Conservation (phyloP, 768 basidiomycete species). For the Tricholoma matsutake region DNA sequence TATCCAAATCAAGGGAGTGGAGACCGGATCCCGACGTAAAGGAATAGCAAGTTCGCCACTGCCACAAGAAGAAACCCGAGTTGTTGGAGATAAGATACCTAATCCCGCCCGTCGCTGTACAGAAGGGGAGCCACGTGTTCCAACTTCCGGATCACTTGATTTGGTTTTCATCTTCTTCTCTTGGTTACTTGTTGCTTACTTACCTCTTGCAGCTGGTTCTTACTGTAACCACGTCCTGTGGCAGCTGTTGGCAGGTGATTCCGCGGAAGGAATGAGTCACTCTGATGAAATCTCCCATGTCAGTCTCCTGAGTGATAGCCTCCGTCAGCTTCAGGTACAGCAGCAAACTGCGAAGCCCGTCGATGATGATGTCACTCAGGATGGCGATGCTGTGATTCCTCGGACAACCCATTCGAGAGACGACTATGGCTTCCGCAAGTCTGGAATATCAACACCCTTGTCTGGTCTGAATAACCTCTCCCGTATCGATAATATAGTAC, state of each 20-base stretch:
- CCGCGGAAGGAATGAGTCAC: conserved; percentile 6
- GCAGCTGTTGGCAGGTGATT: background rate
- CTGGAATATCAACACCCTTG: conserved; percentile 64
- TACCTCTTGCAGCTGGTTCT: background rate
- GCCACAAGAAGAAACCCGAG: background rate
- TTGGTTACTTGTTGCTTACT: background rate
- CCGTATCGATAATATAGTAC: conserved; percentile 38
- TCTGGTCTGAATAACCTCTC: conserved; percentile 26
- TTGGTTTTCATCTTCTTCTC: background rate
- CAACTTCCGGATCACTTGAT: conserved; percentile 8
- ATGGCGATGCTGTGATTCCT: conserved; percentile 12
- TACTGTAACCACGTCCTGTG: background rate
- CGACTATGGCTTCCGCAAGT: conserved; percentile 81
- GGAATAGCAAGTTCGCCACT: conserved; percentile 12
- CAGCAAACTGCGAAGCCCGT: conserved; percentile 11
- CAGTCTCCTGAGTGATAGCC: conserved; percentile 41
- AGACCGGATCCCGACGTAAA: conserved; percentile 9
- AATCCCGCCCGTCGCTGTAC: background rate
- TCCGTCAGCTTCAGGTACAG: conserved; percentile 45
- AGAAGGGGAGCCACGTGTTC: conserved; percentile 12
- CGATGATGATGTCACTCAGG: background rate
- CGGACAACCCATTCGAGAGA: conserved; percentile 47
- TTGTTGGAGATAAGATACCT: conserved; percentile 3
- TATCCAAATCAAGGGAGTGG: conserved; percentile 29
- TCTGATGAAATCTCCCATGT: conserved; percentile 25